Conservation (phyloP, 768 basidiomycete genomes). For the Glaciozyma martinii region DNA sequence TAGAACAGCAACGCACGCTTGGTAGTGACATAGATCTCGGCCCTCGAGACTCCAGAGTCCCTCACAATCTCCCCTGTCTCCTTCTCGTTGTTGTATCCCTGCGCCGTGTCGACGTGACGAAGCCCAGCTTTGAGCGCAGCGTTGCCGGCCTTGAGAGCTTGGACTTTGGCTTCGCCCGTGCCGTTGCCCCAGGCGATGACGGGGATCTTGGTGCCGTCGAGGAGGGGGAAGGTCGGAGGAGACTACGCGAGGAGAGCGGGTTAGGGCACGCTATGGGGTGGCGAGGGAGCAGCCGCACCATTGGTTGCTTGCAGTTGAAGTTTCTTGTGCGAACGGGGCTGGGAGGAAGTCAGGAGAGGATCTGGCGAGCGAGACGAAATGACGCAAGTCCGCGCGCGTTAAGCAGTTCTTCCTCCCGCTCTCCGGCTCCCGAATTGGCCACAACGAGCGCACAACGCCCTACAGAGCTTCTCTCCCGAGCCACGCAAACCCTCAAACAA, state of each 20-base stretch:
- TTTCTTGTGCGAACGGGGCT: too few relatives aligned
- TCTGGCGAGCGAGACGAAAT: too few relatives aligned
- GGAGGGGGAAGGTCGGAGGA: conserved; percentile 32
- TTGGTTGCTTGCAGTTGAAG: too few relatives aligned
- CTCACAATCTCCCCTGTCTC: conserved; percentile 30
- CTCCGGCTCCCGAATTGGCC: too few relatives aligned
- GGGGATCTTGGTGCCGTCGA: conserved; percentile 37
- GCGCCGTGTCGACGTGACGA: conserved; percentile 37
- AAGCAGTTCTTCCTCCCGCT: too few relatives aligned
- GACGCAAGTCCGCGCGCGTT: too few relatives aligned
- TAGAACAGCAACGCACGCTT: conserved; percentile 34
- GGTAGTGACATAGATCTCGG: conserved; percentile 36
- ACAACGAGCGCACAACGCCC: too few relatives aligned
- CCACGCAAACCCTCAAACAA: too few relatives aligned
- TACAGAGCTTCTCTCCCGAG: too few relatives aligned
- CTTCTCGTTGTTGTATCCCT: conserved; percentile 36
- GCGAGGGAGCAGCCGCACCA: too few relatives aligned
- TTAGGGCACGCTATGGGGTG: too few relatives aligned
- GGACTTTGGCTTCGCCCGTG: conserved; percentile 28
- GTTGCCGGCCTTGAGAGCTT: conserved; percentile 27
- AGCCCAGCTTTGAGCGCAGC: conserved; percentile 33
- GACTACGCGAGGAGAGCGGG: neutral
- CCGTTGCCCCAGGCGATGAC: conserved; percentile 38
- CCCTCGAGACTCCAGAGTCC: conserved; percentile 18
- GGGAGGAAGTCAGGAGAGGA: too few relatives aligned